phyloP scores from a whole-genome alignment of 2,329 filamentous ascomycete species.

The Colletotrichum abscissum region DNA sequence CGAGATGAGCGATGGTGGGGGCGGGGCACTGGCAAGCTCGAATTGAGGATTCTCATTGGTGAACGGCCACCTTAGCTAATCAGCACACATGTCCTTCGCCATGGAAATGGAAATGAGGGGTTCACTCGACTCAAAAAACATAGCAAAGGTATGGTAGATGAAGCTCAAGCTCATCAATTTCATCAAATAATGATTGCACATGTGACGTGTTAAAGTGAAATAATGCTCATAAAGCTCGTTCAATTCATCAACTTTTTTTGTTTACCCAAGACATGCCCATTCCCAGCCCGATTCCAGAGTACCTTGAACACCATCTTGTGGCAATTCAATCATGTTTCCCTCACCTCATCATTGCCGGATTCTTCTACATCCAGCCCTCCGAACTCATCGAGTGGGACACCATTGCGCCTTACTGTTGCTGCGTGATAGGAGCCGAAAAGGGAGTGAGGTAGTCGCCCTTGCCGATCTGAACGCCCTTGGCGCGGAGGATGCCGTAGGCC shows the following conservation, averaged over 20 bases:
- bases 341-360: not conserved
- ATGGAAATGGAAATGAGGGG: not conserved
- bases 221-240: not conserved
- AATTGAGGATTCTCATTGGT: not conserved
- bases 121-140: not conserved
- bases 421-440: constrained; percentile 30
- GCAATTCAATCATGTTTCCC: constrained; percentile 5
- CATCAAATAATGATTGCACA: too few relatives aligned
- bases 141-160: too few relatives aligned
- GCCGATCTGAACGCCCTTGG: constrained; percentile 67
- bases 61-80: not conserved
- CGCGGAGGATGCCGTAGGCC: constrained; percentile 67
- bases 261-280: not conserved
- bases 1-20: not conserved
- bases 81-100: not conserved
- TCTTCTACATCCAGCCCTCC: too few relatives aligned
- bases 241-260: not conserved
- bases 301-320: constrained; percentile 16
- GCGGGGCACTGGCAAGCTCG: not conserved
- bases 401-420: not conserved
- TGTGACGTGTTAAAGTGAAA: not conserved
- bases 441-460: constrained; percentile 62
- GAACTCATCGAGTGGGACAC: too few relatives aligned
- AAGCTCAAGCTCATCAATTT: too few relatives aligned
- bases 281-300: not conserved